Evolutionary conservation across 2,329 filamentous ascomycete genomes (phyloP).

Genomic region (Sporothrix mexicana): DNA sequence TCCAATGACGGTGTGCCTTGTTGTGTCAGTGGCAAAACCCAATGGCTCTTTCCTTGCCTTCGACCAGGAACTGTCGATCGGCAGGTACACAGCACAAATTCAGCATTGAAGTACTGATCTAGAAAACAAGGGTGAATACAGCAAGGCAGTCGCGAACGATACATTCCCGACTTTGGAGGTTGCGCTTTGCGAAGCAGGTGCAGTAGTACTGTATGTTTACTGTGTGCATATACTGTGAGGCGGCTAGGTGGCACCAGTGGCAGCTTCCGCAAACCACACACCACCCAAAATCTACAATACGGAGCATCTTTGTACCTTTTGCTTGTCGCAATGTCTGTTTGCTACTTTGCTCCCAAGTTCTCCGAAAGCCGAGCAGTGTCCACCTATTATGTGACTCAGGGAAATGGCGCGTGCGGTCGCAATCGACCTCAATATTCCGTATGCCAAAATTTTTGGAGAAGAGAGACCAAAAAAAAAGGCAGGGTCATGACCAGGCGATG

Average conservation of each 20-base stretch:
- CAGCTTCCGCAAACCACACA: slow-evolving; percentile 3
- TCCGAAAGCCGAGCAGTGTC: slow-evolving; percentile 22
- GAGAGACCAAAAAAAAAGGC: too few species aligned
- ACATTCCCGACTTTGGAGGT: not conserved
- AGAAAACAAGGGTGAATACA: not conserved
- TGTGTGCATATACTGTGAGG: slow-evolving; percentile 3
- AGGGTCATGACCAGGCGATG: too few species aligned
- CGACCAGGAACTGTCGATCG: not conserved
- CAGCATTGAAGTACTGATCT: not conserved
- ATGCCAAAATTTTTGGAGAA: slow-evolving; percentile 2
- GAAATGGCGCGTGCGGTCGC: not conserved
- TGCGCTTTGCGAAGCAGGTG: not conserved
- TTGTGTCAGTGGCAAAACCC: slow-evolving; percentile 6
- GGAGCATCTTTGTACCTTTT: not conserved
- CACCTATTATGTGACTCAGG: not conserved
- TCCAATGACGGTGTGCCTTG: not conserved
- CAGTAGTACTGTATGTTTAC: not conserved
- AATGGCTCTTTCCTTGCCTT: slow-evolving; percentile 13
- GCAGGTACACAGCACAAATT: slow-evolving; percentile 1
- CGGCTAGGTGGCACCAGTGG: not conserved
- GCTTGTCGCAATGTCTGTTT: not conserved
- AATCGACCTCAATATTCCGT: too few species aligned
- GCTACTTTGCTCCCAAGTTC: not conserved
- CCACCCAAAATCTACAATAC: not conserved
- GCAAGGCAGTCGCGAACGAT: not conserved